Evolutionary conservation across 2,329 filamentous ascomycete species (phyloP).

Genomic region (Pseudogymnoascus sp.): DNA sequence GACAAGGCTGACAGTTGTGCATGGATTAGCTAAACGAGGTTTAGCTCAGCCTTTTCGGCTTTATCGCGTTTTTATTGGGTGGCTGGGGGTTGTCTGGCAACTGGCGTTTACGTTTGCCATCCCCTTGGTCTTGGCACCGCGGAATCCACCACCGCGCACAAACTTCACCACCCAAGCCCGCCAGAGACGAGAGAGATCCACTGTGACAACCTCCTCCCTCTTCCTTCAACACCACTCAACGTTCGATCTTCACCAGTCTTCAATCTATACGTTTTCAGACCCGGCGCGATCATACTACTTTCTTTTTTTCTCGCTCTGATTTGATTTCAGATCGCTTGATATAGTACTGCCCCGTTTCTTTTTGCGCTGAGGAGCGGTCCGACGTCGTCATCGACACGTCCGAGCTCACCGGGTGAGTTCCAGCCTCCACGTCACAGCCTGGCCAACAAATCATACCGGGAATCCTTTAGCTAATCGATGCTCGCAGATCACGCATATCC

Average conservation of each 20-base stretch:
- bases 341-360: not conserved
- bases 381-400: constrained; percentile 40
- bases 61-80: constrained; percentile 1
- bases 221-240: constrained; percentile 3
- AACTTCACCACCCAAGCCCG: constrained; percentile 2
- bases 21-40: not conserved
- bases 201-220: not conserved
- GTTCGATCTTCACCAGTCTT: constrained; percentile 3
- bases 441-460: constrained; percentile 7
- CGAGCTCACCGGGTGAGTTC: constrained; percentile 53
- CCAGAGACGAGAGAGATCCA: not conserved
- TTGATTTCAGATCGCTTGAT: constrained; percentile 8
- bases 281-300: not conserved
- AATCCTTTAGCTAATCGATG: constrained; percentile 20
- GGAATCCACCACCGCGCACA: constrained; percentile 9
- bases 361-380: constrained; percentile 6
- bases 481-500: constrained; percentile 76
- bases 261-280: not conserved
- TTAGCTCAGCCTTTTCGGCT: not conserved
- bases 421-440: constrained; percentile 14
- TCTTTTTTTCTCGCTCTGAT: constrained; percentile 4
- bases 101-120: constrained; percentile 9
- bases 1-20: constrained; percentile 11
- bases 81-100: not conserved
- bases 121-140: constrained; percentile 3